Evolutionary conservation across 2,329 filamentous ascomycete species (phyloP).

Genomic region (Trichoderma sp.): DNA sequence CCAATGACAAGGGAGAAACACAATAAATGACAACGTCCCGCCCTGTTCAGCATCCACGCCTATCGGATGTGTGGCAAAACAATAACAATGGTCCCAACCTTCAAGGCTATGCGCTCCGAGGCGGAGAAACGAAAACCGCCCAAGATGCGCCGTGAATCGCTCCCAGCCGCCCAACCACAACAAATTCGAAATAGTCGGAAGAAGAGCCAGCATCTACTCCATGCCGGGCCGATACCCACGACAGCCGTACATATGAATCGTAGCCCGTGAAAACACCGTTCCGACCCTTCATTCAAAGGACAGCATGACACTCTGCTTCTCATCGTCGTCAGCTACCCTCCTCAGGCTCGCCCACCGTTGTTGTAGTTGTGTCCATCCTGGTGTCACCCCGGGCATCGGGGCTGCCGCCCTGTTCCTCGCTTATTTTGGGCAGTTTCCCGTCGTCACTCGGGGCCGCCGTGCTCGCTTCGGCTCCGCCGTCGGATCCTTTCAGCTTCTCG

Average conservation of each 20-base stretch:
- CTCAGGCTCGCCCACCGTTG: neutral
- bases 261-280: constrained; percentile 2
- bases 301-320: constrained; percentile 1
- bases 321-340: constrained; percentile 8
- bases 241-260: constrained; percentile 18
- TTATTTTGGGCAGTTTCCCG: constrained; percentile 14
- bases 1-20: neutral
- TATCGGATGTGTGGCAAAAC: neutral
- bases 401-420: neutral
- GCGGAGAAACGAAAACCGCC: constrained; percentile 1
- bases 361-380: neutral
- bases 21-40: neutral
- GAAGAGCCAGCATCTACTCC: neutral
- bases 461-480: neutral
- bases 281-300: too few species aligned
- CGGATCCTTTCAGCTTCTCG: constrained; percentile 34
- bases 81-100: too few species aligned
- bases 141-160: constrained; percentile 11
- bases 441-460: neutral
- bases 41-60: constrained; percentile 8
- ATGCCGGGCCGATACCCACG: constrained; percentile 3
- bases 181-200: neutral
- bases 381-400: constrained; percentile 6
- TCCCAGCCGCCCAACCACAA: neutral
- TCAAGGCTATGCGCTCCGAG: neutral